Base-by-base conservation (phyloP, 805 yeast genomes). In the Teunomyces tritomae region DNA sequence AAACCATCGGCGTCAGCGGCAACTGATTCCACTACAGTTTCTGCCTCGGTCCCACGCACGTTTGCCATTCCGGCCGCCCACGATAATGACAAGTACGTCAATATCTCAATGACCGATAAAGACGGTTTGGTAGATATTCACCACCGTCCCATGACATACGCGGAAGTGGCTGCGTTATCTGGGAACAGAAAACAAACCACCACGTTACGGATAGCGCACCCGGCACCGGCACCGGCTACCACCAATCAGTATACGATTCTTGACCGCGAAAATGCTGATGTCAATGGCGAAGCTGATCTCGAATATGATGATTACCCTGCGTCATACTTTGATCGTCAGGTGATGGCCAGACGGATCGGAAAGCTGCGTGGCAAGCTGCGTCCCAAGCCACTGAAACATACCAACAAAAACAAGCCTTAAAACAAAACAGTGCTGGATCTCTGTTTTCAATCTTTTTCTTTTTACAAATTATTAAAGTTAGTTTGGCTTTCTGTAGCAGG, bases 131-230 rank as follows among this genome's bases (percentile, higher is more conserved):
- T 73, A 17, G 74, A 70, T 37, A 69, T 73, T 46, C 61, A 63
- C 44, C 58, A 53, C 52, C 63, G 63, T 39, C 63, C 64, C 45
- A 60, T 73, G 50, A 63, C 72, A n/a, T 73, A 72, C 49, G 78
- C 78, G n/a, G 77, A 73, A 53, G 78, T 63, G 27, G 76, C 77
- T 4, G 55, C 62, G 16, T 26, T 37, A 7, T 37, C 40, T n/a
- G 40, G 29, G 28, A 20, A 26, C 29, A 37, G 26, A 28, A 37
- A 37, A 14, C 40, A 37, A 28, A 37, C 40, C 28, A 20, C 40
- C 28, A 20, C 40, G 40, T 37, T 37, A 17, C 27, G 27, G 40
- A 20, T 14, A 11, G 40, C 40, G 8, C 35, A 33, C 16, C 52
- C 50, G 17, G 50, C 52, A 39, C 40, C 47, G 28, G 40, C 34